Evolutionary conservation across 2,329 filamentous ascomycete species (phyloP).

Genomic region (Botrytis cinerea): DNA sequence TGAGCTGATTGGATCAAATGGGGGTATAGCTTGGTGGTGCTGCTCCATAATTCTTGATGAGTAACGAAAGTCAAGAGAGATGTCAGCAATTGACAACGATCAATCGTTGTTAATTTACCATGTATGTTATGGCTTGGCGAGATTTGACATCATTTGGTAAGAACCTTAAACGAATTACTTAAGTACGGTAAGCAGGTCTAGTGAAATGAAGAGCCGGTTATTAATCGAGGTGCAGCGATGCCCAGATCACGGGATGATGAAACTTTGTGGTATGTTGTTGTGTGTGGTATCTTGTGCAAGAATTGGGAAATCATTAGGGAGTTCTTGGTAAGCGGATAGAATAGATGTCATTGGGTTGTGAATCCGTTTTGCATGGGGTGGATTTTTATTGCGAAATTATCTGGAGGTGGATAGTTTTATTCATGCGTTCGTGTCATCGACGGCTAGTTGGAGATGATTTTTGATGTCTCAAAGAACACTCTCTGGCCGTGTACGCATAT

Average conservation of each 20-base stretch:
- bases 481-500: background rate
- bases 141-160: background rate
- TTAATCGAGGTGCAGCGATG: background rate
- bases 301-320: background rate
- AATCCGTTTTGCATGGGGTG: background rate
- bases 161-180: background rate
- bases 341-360: background rate
- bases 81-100: slow-evolving; percentile 11
- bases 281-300: background rate
- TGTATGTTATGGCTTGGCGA: background rate
- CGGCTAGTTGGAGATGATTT: background rate
- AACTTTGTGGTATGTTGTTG: background rate
- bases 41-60: slow-evolving; percentile 6
- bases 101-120: background rate
- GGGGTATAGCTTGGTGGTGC: background rate
- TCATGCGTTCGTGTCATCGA: background rate
- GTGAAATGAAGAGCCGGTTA: background rate
- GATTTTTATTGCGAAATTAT: background rate
- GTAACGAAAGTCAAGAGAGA: background rate
- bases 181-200: background rate
- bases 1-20: background rate
- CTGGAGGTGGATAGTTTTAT: background rate
- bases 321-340: background rate
- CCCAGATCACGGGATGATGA: background rate
- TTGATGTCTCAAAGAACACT: background rate